phyloP scores from a whole-genome alignment of 2,329 filamentous ascomycete genomes.

The Pseudogymnoascus sp. region DNA sequence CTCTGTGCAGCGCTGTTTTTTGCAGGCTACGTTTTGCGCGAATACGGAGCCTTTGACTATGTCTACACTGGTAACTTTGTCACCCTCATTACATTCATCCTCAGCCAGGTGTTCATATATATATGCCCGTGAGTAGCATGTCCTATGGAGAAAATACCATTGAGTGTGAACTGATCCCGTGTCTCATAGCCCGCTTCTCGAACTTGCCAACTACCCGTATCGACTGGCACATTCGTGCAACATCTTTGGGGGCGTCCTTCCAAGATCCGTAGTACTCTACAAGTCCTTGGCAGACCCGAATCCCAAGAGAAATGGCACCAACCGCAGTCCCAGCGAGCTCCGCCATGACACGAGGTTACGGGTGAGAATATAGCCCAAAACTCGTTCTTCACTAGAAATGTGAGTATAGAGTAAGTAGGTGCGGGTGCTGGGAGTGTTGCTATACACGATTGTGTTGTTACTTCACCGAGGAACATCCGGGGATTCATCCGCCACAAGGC shows the following conservation, averaged over 20 bases:
- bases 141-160: conserved; percentile 18
- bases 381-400: background rate
- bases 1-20: conserved; percentile 44
- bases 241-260: background rate
- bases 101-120: conserved; percentile 25
- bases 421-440: background rate
- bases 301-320: background rate
- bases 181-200: conserved; percentile 42
- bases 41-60: conserved; percentile 40
- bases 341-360: background rate
- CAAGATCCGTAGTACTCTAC: conserved; percentile 2
- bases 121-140: conserved; percentile 13
- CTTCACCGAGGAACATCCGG: background rate
- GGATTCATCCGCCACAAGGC: background rate
- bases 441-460: background rate
- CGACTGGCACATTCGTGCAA: background rate
- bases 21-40: conserved; percentile 44
- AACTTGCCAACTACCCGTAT: conserved; percentile 46
- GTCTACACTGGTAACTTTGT: conserved; percentile 24
- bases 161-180: background rate
- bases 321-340: background rate
- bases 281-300: background rate
- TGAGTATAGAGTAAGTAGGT: background rate
- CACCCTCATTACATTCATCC: conserved; percentile 32
- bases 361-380: background rate